These are phyloP conservation scores for Curvularia eragrostidis DNA, from an alignment of 2,329 filamentous ascomycete genomes.

Conservation along the genomic window DNA sequence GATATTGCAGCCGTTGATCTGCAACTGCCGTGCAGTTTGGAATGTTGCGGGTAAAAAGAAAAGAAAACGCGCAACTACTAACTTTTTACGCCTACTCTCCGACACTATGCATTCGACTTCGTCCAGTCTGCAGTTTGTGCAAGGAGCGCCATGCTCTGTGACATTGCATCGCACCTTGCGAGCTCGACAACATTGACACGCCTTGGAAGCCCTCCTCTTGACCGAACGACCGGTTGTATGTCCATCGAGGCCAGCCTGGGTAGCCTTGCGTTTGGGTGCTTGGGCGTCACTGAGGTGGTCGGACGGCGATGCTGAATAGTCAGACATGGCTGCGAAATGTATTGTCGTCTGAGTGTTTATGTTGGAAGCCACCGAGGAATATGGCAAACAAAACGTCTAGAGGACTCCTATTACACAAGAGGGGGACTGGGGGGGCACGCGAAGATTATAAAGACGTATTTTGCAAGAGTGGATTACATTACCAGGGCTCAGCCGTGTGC, in stretches of 20 bases:
- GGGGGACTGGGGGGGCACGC: constrained; percentile 31
- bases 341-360: constrained; percentile 18
- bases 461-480: constrained; percentile 43
- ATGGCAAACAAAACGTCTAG: constrained; percentile 18
- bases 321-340: constrained; percentile 43
- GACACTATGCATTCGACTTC: constrained; percentile 73
- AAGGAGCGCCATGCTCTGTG: constrained; percentile 82
- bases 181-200: constrained; percentile 85
- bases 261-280: constrained; percentile 64
- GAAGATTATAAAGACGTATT: constrained; percentile 44
- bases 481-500: constrained; percentile 37
- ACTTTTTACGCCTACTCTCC: constrained; percentile 85
- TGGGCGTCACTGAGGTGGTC: constrained; percentile 42
- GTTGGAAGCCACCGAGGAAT: constrained; percentile 21
- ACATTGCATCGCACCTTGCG: constrained; percentile 95
- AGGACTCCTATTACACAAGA: constrained; percentile 28
- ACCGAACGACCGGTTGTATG: constrained; percentile 61
- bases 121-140: constrained; percentile 84
- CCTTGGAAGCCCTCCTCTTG: constrained; percentile 88
- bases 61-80: constrained; percentile 56
- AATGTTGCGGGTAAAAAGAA: constrained; percentile 28
- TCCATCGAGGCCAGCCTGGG: constrained; percentile 61
- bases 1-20: constrained; percentile 14
- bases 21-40: constrained; percentile 25
- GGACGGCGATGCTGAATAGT: constrained; percentile 47